Evolutionary conservation across 345 rosid species (phyloP).

Genomic region (Raphanus raphanistrum): DNA sequence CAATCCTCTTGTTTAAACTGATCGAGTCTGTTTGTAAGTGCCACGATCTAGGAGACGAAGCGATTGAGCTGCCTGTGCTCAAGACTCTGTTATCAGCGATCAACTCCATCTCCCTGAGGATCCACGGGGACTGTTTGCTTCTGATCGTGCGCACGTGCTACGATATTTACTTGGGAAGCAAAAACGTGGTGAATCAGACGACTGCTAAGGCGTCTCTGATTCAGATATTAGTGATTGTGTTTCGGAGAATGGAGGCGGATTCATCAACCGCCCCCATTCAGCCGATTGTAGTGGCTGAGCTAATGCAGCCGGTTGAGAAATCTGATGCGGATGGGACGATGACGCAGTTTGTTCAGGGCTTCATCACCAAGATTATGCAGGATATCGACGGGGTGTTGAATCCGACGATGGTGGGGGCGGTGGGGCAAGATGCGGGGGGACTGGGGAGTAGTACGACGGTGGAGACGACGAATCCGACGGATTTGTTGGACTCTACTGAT

Average conservation of each 20-base stretch:
- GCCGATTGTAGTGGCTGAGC: slow-evolving; percentile 94
- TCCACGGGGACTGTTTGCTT: slow-evolving; percentile 87
- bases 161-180: slow-evolving; percentile 86
- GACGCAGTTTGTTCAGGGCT: slow-evolving; percentile 87
- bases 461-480: slow-evolving; percentile 67
- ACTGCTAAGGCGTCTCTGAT: slow-evolving; percentile 95
- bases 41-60: slow-evolving; percentile 80
- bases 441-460: slow-evolving; percentile 59
- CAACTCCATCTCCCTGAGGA: slow-evolving; percentile 79
- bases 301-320: slow-evolving; percentile 84
- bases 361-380: slow-evolving; percentile 69
- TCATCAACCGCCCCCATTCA: slow-evolving; percentile 86
- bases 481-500: slow-evolving; percentile 72
- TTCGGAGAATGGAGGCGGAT: slow-evolving; percentile 98
- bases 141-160: slow-evolving; percentile 88
- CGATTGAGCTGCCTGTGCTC: slow-evolving; percentile 64
- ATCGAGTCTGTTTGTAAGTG: slow-evolving; percentile 89
- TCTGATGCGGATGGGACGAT: slow-evolving; percentile 73
- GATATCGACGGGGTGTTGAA: slow-evolving; percentile 72
- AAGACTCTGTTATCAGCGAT: slow-evolving; percentile 83
- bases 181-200: slow-evolving; percentile 89
- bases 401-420: slow-evolving; percentile 48
- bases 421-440: slow-evolving; percentile 56
- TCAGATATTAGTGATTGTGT: slow-evolving; percentile 93
- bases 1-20: slow-evolving; percentile 55